Evolutionary conservation across 1,284 basidiomycete genomes (phyloP), one percentile per base, ranked within the genome.

Genomic region (Trichosporon sp.): DNA sequence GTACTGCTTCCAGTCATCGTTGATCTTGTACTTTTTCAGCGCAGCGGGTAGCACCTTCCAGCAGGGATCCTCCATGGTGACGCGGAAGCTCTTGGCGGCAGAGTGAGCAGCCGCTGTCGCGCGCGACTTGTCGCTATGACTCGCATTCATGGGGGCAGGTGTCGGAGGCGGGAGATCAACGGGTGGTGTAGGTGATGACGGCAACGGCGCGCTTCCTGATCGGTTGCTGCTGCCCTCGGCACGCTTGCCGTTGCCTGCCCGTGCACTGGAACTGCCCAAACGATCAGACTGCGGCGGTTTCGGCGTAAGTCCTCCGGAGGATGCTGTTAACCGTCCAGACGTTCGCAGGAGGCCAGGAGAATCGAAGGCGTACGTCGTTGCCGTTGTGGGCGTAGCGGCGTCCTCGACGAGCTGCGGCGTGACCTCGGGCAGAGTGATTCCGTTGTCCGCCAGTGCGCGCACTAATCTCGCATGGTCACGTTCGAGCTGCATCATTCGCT

Each of bases 1-100:
- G 82, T 99, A 99, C 74, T 92, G 90, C 83, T 92, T 89, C 95
- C 95, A 99, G 78, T 94, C 95, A 72, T 99, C 96, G 75, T 95
- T 95, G 81, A 99, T 98, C 77, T 93, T 93, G 81, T 99, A 99
- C 81, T 98, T 98, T 82, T 97, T 97, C 69, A 99, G 83, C 16
- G 96, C 96, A 0, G 95, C 95, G 0, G 96, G 95, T 16, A 99
- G 83, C 16, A 99, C 95, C 75, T 96, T 97, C 89, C 91, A 95
- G 62, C 95, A 96, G 0, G 96, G 95, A 79, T 99, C 96, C 66
- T 99, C 95, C 66, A 99, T 80, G 68, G 91, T 85, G 27, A 85
- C 85, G 23, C 81, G 76, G 74, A 85, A 84, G 67, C 82, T 82
- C 32, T 83, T 82, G 49, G 82, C 81, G 0, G 78, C 76, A 11